phyloP scores from a whole-genome alignment of 176 grass and related monocot genomes.

The Carex kokanica region DNA sequence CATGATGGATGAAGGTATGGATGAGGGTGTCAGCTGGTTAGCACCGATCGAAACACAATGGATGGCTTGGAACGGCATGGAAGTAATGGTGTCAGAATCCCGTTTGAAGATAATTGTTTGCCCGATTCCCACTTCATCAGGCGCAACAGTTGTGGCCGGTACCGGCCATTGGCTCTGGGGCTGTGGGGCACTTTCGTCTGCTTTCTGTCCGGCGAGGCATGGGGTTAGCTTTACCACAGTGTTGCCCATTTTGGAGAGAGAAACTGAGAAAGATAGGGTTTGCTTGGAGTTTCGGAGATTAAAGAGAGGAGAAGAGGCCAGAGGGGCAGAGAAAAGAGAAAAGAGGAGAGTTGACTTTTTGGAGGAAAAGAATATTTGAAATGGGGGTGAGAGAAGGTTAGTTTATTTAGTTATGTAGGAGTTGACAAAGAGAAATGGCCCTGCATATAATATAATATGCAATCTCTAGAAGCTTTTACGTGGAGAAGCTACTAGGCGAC shows the following conservation, averaged over 20 bases:
- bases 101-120: slow-evolving; percentile 21
- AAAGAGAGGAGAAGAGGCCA: not conserved
- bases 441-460: slow-evolving; percentile 14
- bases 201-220: not conserved
- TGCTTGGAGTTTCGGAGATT: slow-evolving; percentile 3
- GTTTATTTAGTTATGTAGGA: slow-evolving; percentile 26
- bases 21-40: slow-evolving; percentile 48
- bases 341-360: slow-evolving; percentile 25
- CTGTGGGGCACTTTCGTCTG: not conserved
- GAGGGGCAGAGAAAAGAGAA: slow-evolving; percentile 2
- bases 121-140: not conserved
- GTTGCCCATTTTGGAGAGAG: slow-evolving; percentile 19
- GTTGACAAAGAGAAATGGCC: slow-evolving; percentile 22
- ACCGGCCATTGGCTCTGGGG: not conserved
- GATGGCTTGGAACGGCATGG: slow-evolving; percentile 41
- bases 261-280: not conserved
- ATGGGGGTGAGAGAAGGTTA: slow-evolving; percentile 10
- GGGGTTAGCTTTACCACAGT: not conserved
- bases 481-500: slow-evolving; percentile 17
- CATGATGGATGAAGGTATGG: slow-evolving; percentile 26
- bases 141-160: not conserved
- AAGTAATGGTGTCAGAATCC: not conserved
- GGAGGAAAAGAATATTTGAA: not conserved
- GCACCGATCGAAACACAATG: slow-evolving; percentile 69
- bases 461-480: slow-evolving; percentile 22